Base-by-base conservation (phyloP, 805 yeast species). In the Candida manassasensis region DNA sequence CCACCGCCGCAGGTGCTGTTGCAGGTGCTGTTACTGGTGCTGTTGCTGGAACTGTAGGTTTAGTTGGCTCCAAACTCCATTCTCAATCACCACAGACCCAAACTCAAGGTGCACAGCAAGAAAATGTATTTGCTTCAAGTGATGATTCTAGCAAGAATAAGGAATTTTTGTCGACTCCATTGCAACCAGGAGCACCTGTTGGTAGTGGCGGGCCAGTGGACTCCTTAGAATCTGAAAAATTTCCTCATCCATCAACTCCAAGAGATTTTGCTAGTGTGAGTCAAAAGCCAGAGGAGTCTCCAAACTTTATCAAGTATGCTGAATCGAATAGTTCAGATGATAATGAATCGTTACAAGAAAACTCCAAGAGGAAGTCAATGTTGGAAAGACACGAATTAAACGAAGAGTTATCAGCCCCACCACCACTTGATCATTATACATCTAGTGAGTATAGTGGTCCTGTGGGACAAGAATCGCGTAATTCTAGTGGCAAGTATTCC, bases 311-410 rank as follows among this genome's bases (percentile, higher is more conserved):
- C 6, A 29, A 29, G 19, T 29, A 15, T 24, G 19, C 16, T 29
- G 32, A 29, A 19, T 29, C 32, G 16, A 24, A 29, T 8, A 29
- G 32, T 29, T 29, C 32, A 12, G 32, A 29, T 15, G 19, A 18
- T 6, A 18, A 29, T 17, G 24, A 7, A 6, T 21, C 16, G 6
- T 17, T 10, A 8, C 18, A 13, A 15, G n/a, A 6, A 15, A 27
- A 15, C n/a, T 18, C 6, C 8, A 21, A 4, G 7, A 8, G 16
- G 4, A 44, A 47, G 16, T 58, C 67, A 3, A 49, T 64, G 53
- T 56, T 63, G 27, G 55, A 59, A 38, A 46, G 54, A 25, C 63
- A 63, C 43, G 55, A 59, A 32, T 49, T 61, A 43, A 59, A 14
- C 7, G 32, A 29, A 11, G 14, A 29, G 13, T 8, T 8, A 10